Percentiles rank a stretch among this genome's conserved stretches.
Evolutionary conservation across 2,329 filamentous ascomycete species (phyloP).

Genomic region (Ascomycota sp.): DNA sequence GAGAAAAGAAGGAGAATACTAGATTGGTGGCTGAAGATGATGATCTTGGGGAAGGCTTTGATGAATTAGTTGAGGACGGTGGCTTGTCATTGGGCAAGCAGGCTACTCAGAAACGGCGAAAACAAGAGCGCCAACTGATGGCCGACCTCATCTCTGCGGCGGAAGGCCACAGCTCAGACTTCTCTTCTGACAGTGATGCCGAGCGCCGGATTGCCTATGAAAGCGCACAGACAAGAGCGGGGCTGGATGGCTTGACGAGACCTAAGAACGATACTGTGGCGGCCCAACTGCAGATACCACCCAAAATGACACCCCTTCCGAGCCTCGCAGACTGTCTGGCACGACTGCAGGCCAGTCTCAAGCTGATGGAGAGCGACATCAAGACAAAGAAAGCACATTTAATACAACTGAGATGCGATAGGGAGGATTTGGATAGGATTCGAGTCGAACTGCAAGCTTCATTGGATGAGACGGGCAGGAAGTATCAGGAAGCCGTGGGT

Average conservation of each 20-base stretch:
- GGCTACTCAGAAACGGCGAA: conserved; percentile 49
- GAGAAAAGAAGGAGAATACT: conserved; percentile 43
- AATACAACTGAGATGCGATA: conserved; percentile 44
- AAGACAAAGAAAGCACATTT: conserved; percentile 37
- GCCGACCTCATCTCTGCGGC: conserved; percentile 62
- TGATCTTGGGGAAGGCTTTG: conserved; percentile 80
- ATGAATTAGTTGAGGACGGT: conserved; percentile 74
- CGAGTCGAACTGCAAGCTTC: conserved; percentile 63
- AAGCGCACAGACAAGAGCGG: conserved; percentile 61
- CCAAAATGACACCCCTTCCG: conserved; percentile 58
- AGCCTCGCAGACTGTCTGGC: conserved; percentile 45
- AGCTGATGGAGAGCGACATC: conserved; percentile 39
- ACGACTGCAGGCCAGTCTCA: conserved; percentile 36
- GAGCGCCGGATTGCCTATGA: conserved; percentile 67
- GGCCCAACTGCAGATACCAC: conserved; percentile 32
- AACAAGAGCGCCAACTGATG: conserved; percentile 52
- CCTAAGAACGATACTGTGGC: conserved; percentile 14
- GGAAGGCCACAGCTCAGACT: conserved; percentile 40
- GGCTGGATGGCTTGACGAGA: conserved; percentile 50
- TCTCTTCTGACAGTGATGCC: conserved; percentile 45
- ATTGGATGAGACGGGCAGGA: conserved; percentile 57
- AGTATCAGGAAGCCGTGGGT: conserved; percentile 24
- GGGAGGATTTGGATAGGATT: conserved; percentile 39
- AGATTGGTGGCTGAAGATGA: conserved; percentile 70
- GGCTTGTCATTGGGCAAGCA: conserved; percentile 55